Conservation (phyloP, 176 grass and related monocot species). For the Tillandsia leiboldiana region DNA sequence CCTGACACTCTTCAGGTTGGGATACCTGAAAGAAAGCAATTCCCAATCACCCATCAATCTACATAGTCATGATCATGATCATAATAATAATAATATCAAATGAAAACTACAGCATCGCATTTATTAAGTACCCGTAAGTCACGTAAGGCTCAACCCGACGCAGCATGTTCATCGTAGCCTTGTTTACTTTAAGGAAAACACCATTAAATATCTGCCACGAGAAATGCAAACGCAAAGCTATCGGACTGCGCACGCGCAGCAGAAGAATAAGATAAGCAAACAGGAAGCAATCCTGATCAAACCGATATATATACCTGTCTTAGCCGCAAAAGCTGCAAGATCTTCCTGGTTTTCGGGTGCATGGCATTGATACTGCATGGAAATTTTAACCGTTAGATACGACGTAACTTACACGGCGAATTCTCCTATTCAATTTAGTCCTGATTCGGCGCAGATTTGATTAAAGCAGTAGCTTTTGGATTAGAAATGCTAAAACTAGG, state of each 20-base stretch:
- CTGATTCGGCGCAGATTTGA: too few relatives aligned
- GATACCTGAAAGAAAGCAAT: slow-evolving; percentile 35
- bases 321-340: slow-evolving; percentile 78
- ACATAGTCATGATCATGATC: neutral
- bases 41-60: neutral
- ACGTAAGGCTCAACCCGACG: slow-evolving; percentile 91
- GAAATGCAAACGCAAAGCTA: neutral
- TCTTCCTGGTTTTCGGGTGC: slow-evolving; percentile 87
- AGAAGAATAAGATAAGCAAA: neutral
- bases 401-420: too few relatives aligned
- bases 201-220: slow-evolving; percentile 68
- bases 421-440: too few relatives aligned
- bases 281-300: neutral
- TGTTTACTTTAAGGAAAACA: slow-evolving; percentile 94
- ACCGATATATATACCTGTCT: slow-evolving; percentile 56
- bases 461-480: too few relatives aligned
- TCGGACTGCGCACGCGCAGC: neutral
- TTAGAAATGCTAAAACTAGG: too few relatives aligned
- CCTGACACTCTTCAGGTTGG: slow-evolving; percentile 78
- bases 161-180: slow-evolving; percentile 89
- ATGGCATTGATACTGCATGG: slow-evolving; percentile 82
- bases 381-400: neutral
- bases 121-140: slow-evolving; percentile 58
- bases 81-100: neutral
- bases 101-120: neutral